Conservation (phyloP, 495 filamentous ascomycete species). For the Xylaria bambusicola region DNA sequence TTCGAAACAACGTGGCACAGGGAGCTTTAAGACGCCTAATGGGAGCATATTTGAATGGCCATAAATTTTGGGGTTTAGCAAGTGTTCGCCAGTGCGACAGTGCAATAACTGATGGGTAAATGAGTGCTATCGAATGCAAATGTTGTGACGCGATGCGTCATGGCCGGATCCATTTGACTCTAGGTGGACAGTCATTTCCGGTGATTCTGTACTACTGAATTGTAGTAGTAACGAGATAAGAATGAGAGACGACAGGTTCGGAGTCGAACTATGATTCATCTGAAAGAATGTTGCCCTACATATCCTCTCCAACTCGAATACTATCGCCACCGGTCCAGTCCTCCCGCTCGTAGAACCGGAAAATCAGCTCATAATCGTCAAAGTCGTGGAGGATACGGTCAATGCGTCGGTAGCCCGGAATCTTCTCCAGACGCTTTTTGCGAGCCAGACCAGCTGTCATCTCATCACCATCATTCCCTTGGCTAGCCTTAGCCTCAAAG, state of each 20-base stretch:
- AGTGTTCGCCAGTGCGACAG: constrained; percentile 9
- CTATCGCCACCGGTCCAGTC: constrained; percentile 80
- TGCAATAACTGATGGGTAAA: constrained; percentile 12
- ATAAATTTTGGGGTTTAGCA: not conserved
- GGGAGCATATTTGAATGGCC: not conserved
- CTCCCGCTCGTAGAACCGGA: constrained; percentile 92
- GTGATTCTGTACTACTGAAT: constrained; percentile 11
- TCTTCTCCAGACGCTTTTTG: constrained; percentile 72
- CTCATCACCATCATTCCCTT: constrained; percentile 48
- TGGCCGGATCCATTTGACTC: constrained; percentile 4
- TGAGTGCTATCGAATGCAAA: constrained; percentile 16
- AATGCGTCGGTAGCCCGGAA: constrained; percentile 84
- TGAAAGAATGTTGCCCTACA: constrained; percentile 18
- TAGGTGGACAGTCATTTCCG: not conserved
- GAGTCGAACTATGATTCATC: constrained; percentile 14
- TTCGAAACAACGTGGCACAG: not conserved
- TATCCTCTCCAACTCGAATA: constrained; percentile 65
- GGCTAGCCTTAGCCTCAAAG: constrained; percentile 78
- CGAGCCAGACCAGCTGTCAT: constrained; percentile 41
- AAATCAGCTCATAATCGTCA: constrained; percentile 96
- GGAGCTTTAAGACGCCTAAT: constrained; percentile 8
- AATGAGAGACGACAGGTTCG: constrained; percentile 12
- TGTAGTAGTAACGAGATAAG: constrained; percentile 3
- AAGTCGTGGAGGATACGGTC: constrained; percentile 97
- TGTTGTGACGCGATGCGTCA: constrained; percentile 11